Conservation (phyloP, 257 asterid genomes). For the Osmanthus fragrans region DNA sequence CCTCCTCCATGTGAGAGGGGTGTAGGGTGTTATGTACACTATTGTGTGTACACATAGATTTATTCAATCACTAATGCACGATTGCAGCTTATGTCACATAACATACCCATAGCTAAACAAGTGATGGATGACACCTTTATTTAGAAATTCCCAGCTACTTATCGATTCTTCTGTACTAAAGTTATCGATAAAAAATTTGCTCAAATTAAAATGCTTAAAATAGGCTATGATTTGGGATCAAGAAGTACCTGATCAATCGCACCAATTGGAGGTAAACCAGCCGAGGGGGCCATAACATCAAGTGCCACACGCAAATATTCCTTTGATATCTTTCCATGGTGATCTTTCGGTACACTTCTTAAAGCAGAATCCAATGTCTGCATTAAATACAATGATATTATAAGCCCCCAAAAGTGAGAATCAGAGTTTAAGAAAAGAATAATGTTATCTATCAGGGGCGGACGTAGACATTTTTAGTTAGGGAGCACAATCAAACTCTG, state of each 20-base stretch:
- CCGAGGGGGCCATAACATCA: slow-evolving; percentile 73
- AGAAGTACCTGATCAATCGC: slow-evolving; percentile 65
- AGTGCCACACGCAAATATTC: slow-evolving; percentile 64
- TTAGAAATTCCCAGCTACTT: not conserved
- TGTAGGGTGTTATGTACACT: no score
- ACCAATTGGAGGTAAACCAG: slow-evolving; percentile 88
- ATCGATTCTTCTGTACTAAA: not conserved
- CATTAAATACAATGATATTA: slow-evolving; percentile 12
- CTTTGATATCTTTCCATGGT: slow-evolving; percentile 65
- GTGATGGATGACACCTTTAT: no score
- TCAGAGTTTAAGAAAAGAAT: no score
- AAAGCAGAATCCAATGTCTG: slow-evolving; percentile 67
- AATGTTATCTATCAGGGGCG: not conserved
- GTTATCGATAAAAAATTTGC: not conserved
- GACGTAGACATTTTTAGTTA: no score
- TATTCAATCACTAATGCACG: no score
- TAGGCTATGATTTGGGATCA: not conserved
- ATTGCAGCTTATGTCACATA: no score
- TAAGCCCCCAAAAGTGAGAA: no score
- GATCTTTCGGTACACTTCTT: slow-evolving; percentile 56
- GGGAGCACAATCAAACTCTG: no score
- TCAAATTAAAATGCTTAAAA: not conserved
- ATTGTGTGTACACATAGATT: no score
- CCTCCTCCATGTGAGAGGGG: no score
- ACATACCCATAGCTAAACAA: no score